These are phyloP conservation scores for Paramecium primaurelia DNA, from an alignment of 73 alveolate species.

Conservation along the genomic window DNA sequence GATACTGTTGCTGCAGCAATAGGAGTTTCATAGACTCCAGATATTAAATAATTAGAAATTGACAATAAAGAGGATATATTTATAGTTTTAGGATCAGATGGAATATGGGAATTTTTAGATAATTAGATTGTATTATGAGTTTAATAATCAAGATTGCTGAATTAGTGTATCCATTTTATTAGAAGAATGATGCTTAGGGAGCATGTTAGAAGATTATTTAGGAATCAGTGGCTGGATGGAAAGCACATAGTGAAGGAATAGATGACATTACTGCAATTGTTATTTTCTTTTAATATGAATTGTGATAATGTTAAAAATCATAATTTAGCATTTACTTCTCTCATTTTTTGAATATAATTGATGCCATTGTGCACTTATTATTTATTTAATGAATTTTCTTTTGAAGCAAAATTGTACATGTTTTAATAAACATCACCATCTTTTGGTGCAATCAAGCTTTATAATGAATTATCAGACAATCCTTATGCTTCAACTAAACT, in stretches of 20 bases:
- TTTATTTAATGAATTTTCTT: slow-evolving; percentile 26
- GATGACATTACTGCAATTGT: slow-evolving; percentile 46
- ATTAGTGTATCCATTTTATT: background rate
- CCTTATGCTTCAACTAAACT: slow-evolving; percentile 20
- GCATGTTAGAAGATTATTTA: slow-evolving; percentile 1
- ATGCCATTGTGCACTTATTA: background rate
- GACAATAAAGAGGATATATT: background rate
- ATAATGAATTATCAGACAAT: slow-evolving; percentile 46
- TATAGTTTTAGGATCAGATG: slow-evolving; percentile 20
- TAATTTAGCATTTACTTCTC: slow-evolving; percentile 9
- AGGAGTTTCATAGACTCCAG: slow-evolving; percentile 54
- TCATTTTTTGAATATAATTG: background rate
- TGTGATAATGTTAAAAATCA: background rate
- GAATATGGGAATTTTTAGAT: slow-evolving; percentile 24
- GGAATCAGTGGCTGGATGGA: background rate
- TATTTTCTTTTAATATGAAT: background rate
- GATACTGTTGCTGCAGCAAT: slow-evolving; percentile 68
- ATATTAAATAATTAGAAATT: background rate
- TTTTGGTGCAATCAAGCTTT: slow-evolving; percentile 40
- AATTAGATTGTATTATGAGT: background rate
- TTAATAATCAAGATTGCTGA: slow-evolving; percentile 12
- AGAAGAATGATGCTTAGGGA: slow-evolving; percentile 39
- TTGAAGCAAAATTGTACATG: slow-evolving; percentile 28
- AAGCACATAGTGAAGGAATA: slow-evolving; percentile 25
- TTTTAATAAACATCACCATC: slow-evolving; percentile 22